Percentiles rank a stretch among this genome's conserved stretches.
phyloP scores from a whole-genome alignment of 805 yeast genomes.

The Zygotorulaspora chibaensis region DNA sequence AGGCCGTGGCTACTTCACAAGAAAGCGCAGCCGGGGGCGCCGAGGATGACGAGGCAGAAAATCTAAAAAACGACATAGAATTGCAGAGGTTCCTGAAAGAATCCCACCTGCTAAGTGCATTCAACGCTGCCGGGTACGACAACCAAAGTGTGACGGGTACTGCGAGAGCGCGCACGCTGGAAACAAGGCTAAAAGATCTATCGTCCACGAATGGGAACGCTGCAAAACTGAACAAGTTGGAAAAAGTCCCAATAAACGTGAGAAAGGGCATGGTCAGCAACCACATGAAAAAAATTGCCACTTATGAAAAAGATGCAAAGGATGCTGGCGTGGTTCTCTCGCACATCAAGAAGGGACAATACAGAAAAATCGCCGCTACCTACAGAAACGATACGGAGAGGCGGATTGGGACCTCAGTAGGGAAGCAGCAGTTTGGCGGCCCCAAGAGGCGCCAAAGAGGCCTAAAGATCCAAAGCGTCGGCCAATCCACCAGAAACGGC shows the following conservation, averaged over 20 bases:
- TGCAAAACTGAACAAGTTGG: slow-evolving; percentile 40
- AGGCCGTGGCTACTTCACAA: slow-evolving; percentile 20
- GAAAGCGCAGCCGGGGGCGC: slow-evolving; percentile 19
- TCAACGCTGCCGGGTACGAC: slow-evolving; percentile 44
- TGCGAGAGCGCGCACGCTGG: slow-evolving; percentile 60
- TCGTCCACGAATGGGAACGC: slow-evolving; percentile 45
- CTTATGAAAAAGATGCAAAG: slow-evolving; percentile 70
- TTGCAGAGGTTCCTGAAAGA: slow-evolving; percentile 65
- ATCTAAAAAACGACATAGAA: slow-evolving; percentile 66
- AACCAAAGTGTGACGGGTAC: slow-evolving; percentile 62
- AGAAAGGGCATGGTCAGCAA: slow-evolving; percentile 76
- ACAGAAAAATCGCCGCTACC: slow-evolving; percentile 52
- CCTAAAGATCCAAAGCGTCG: slow-evolving; percentile 68
- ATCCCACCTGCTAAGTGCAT: slow-evolving; percentile 57
- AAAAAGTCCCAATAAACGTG: slow-evolving; percentile 84
- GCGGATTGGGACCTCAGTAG: slow-evolving; percentile 47
- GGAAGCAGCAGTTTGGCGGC: slow-evolving; percentile 42
- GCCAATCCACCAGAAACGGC: slow-evolving; percentile 75
- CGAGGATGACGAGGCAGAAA: slow-evolving; percentile 42
- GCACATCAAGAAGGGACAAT: slow-evolving; percentile 60
- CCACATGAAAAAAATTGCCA: slow-evolving; percentile 47
- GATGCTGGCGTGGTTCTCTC: slow-evolving; percentile 90
- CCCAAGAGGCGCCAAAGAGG: slow-evolving; percentile 64
- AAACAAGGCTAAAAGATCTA: slow-evolving; percentile 49
- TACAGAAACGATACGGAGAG: slow-evolving; percentile 37